These are phyloP conservation scores for Ganoderma sinense DNA, from an alignment of 1,284 basidiomycete genomes.

Conservation along the genomic window DNA sequence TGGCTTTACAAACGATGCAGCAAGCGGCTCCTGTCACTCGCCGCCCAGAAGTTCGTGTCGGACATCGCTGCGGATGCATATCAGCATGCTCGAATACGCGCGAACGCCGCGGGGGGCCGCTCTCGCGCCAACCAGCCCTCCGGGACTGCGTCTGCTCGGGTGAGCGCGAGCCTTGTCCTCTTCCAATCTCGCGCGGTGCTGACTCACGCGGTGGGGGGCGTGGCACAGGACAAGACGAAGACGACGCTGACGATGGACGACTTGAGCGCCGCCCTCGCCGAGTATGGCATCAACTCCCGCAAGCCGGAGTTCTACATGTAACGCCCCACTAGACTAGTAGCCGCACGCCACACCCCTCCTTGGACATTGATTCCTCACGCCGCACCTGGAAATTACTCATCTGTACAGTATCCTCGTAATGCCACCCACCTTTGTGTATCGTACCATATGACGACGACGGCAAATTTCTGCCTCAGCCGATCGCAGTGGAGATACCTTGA, in stretches of 20 bases:
- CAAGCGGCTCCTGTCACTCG: slow-evolving; percentile 93
- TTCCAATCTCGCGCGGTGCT: neutral
- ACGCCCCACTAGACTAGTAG: slow-evolving; percentile 38
- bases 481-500: neutral
- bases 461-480: neutral
- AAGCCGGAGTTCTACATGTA: slow-evolving; percentile 91
- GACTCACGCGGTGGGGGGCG: neutral
- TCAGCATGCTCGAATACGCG: slow-evolving; percentile 96
- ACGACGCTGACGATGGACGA: slow-evolving; percentile 99
- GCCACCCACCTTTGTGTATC: slow-evolving; percentile 19
- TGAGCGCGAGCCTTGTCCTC: slow-evolving; percentile 39
- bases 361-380: slow-evolving; percentile 25
- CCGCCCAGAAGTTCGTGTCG: slow-evolving; percentile 97
- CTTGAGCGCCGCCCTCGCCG: slow-evolving; percentile 88
- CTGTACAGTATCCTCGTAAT: slow-evolving; percentile 35
- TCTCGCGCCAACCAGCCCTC: slow-evolving; percentile 63
- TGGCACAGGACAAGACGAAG: slow-evolving; percentile 83
- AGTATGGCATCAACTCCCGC: slow-evolving; percentile 95
- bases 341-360: slow-evolving; percentile 6
- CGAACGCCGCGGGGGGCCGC: slow-evolving; percentile 76
- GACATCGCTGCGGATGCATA: slow-evolving; percentile 98
- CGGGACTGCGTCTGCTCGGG: slow-evolving; percentile 70
- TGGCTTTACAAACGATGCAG: slow-evolving; percentile 48
- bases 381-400: slow-evolving; percentile 24
- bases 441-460: neutral